A percentile compares a stretch with the other conserved stretches of the same genome.
Conservation (phyloP, 768 basidiomycete species). For the Amanita thiersii region DNA sequence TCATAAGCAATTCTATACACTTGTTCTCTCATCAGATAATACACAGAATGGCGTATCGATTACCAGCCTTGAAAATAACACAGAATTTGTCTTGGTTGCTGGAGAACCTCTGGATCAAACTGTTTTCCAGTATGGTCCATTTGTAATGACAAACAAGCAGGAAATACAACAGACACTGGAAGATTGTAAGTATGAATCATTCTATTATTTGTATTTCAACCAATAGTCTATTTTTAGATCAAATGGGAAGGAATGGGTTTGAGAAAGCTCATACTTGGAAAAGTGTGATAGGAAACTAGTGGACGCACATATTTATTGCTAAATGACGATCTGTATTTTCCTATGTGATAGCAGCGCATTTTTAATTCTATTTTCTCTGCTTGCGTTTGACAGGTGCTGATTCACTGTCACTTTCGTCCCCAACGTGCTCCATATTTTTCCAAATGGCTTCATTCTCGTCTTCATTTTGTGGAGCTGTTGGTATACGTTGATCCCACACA, state of each 20-base stretch:
- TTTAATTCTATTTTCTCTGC: constrained; percentile 15
- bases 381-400: constrained; percentile 15
- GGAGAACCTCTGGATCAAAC: constrained; percentile 87
- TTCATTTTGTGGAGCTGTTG: constrained; percentile 15
- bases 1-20: constrained; percentile 63
- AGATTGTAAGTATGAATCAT: constrained; percentile 54
- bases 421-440: constrained; percentile 54
- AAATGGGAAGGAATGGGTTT: constrained; percentile 76
- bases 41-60: constrained; percentile 65
- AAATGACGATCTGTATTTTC: constrained; percentile 11
- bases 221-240: constrained; percentile 37
- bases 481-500: constrained; percentile 44
- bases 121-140: constrained; percentile 82
- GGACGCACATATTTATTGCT: too few species aligned
- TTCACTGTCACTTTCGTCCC: constrained; percentile 25
- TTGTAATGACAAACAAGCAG: constrained; percentile 75
- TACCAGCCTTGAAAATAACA: constrained; percentile 46
- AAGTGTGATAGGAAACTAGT: constrained; percentile 61
- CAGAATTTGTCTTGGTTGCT: constrained; percentile 75
- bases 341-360: constrained; percentile 10
- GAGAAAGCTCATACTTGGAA: constrained; percentile 86
- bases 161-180: constrained; percentile 77
- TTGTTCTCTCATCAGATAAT: constrained; percentile 62
- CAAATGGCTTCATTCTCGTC: constrained; percentile 56
- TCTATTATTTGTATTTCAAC: not conserved